Percentiles rank a stretch among this genome's conserved stretches.
Conservation (phyloP, 257 asterid species). For the Solanum tacnaense region DNA sequence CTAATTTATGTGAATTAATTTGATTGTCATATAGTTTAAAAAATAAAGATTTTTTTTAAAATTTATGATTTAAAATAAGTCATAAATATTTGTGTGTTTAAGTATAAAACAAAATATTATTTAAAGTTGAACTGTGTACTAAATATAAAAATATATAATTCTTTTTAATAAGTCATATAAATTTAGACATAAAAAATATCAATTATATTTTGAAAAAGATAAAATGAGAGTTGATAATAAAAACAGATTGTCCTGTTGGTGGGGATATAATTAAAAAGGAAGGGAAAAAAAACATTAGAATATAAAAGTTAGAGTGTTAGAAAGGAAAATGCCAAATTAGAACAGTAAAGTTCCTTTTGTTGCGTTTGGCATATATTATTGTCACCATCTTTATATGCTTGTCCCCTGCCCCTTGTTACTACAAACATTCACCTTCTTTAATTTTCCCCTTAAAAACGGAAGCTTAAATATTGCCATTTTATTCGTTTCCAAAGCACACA, state of each 20-base stretch:
- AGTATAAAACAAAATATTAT: not conserved
- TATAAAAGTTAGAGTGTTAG: not conserved
- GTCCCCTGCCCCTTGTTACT: slow-evolving; percentile 2
- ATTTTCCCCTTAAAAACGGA: not conserved
- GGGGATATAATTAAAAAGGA: not conserved
- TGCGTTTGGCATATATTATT: slow-evolving; percentile 29
- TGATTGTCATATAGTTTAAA: no score
- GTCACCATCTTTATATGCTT: slow-evolving; percentile 77
- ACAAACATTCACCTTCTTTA: not conserved
- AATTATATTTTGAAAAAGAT: not conserved
- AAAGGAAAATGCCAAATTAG: not conserved
- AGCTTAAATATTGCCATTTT: slow-evolving; percentile 13
- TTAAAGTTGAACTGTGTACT: not conserved
- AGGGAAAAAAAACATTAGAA: not conserved
- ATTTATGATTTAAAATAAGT: no score
- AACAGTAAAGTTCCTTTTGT: slow-evolving; percentile 41
- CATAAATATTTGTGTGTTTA: no score
- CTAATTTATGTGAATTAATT: not conserved
- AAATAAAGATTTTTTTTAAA: no score
- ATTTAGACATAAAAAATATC: not conserved
- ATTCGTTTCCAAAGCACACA: slow-evolving; percentile 16
- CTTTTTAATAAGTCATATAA: no score
- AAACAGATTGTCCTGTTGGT: not conserved
- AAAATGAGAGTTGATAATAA: not conserved
- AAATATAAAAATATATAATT: no score